These are phyloP conservation scores for Chrysoporthe austroafricana DNA, from an alignment of 2,329 filamentous ascomycete genomes.

Conservation along the genomic window DNA sequence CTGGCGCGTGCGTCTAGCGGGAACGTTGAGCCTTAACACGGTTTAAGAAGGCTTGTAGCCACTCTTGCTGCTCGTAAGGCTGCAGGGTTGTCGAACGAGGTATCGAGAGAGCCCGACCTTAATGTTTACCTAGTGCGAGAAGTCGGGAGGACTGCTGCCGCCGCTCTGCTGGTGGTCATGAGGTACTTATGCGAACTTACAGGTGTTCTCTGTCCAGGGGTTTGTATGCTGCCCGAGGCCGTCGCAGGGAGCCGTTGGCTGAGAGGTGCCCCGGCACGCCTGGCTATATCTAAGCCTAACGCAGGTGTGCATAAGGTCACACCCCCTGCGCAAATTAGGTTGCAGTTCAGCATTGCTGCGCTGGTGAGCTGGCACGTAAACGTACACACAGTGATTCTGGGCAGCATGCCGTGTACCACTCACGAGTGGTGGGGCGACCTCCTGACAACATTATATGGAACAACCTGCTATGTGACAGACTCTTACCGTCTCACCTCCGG, in stretches of 20 bases:
- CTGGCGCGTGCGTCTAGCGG: neutral
- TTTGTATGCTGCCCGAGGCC: neutral
- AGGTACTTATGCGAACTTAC: too few relatives aligned
- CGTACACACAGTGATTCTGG: neutral
- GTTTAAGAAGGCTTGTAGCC: neutral
- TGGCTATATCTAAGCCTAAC: neutral
- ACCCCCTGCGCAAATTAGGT: constrained; percentile 5
- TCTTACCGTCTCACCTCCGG: too few relatives aligned
- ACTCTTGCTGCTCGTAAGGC: neutral
- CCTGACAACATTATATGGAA: neutral
- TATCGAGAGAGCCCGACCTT: neutral
- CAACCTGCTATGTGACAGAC: neutral
- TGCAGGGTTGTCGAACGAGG: neutral
- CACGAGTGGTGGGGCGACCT: neutral
- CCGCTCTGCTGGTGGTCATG: too few relatives aligned
- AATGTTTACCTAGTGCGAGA: neutral
- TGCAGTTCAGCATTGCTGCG: constrained; percentile 4
- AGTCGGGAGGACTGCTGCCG: neutral
- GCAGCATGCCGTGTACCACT: neutral
- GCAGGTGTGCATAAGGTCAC: constrained; percentile 1
- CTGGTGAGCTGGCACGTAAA: constrained; percentile 5
- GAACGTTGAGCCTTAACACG: neutral
- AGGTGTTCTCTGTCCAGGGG: neutral
- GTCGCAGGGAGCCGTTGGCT: neutral
- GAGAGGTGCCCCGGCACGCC: neutral